These are phyloP conservation scores for Penicillium subrubescens DNA, from an alignment of 495 filamentous ascomycete species.

Conservation along the genomic window DNA sequence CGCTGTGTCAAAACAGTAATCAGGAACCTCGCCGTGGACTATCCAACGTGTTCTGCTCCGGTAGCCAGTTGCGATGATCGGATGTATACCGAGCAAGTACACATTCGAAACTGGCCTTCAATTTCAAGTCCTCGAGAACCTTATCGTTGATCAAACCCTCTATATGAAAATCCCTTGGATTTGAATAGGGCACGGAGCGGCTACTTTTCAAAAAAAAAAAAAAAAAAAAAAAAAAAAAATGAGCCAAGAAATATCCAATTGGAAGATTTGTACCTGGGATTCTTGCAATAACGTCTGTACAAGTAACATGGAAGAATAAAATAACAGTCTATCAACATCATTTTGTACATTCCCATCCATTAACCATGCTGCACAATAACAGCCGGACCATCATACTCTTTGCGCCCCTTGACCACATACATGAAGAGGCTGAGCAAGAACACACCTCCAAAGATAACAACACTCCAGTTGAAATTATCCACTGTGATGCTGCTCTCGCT, in stretches of 20 bases:
- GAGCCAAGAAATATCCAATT: not conserved
- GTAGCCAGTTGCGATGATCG: no score
- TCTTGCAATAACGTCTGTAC: not conserved
- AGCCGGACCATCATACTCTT: constrained; percentile 34
- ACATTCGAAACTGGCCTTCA: no score
- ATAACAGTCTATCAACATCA: not conserved
- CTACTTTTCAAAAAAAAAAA: not conserved
- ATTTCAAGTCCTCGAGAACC: no score
- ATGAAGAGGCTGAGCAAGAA: constrained; percentile 38
- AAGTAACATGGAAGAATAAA: not conserved
- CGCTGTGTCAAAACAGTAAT: no score
- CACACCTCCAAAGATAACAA: constrained; percentile 44
- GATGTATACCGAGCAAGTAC: no score
- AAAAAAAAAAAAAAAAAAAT: no score
- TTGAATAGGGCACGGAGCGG: not conserved
- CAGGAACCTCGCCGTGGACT: no score
- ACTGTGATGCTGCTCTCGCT: constrained; percentile 35
- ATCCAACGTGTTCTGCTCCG: no score
- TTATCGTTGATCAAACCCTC: no score
- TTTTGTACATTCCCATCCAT: not conserved
- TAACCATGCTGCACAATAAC: constrained; percentile 14
- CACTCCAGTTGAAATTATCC: constrained; percentile 54
- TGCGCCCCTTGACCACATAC: constrained; percentile 34
- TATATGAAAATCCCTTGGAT: no score
- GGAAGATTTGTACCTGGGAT: not conserved